Base-by-base conservation (phyloP, 108 stramenopile genomes). In the Stephanodiscus triporus region DNA sequence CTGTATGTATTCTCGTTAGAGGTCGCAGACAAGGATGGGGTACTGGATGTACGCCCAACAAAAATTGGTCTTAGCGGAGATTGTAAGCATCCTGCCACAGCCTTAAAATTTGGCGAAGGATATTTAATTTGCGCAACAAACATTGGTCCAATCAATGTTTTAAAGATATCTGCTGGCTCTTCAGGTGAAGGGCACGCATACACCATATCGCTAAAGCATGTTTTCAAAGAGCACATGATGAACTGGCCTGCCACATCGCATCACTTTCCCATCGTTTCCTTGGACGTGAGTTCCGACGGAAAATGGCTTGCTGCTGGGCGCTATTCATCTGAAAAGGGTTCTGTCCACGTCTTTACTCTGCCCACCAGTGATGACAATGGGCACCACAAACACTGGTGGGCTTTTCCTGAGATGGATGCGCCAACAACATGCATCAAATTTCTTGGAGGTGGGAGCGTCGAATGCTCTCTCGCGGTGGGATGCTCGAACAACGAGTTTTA, bases 381-480 rank as follows among this genome's bases (percentile, higher is more conserved):
- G 34, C 68, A 22, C 9, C 81, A 77, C 55, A 57, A 66, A 49
- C 89, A 80, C 62, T 86, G 80, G 75, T 95, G 94, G 94, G 82
- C 91, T n/a, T 23, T 95, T 8, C 91, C 94, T 16, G 55, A 63
- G 27, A 53, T 90, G 49, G 88, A 87, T 63, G 79, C 82, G 9
- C 76, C 88, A 24, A 63, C 77, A 38, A 80, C 90, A 34, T 87
- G 84, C 65, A 68, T 87, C 23, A 73, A 82, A 29, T 87, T 92
- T 63, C 63, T 89, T 23, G 84, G 72, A 43, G 78, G 70, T 38
- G 64, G 60, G 14, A 50, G 68, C 23, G 34, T 48, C 11, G 84
- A 82, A 54, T 62, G 73, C 0, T 65, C 72, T 16, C 64, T 95
- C 8, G 90, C 86, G 13, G 90, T 95, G n/a, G 90, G 83, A 0